Percentiles rank a stretch among this genome's conserved stretches.
phyloP scores from a whole-genome alignment of 1,284 basidiomycete genomes.

The Abortiporus biennis region DNA sequence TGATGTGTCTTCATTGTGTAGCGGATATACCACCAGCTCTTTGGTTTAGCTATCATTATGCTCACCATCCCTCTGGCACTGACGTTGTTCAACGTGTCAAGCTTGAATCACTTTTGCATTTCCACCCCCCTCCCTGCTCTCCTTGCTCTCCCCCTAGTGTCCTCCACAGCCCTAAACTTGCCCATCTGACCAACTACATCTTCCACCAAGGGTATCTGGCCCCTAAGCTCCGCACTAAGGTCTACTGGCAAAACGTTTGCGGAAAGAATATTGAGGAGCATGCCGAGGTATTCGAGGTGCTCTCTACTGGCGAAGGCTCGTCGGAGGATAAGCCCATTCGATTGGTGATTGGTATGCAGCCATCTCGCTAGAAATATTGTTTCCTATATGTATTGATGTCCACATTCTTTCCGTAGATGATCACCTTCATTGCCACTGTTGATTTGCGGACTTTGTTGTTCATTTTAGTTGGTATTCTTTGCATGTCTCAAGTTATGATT shows the following conservation, averaged over 20 bases:
- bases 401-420: too few species aligned
- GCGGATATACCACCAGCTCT: slow-evolving; percentile 32
- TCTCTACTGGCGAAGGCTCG: slow-evolving; percentile 29
- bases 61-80: slow-evolving; percentile 23
- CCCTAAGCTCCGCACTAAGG: slow-evolving; percentile 26
- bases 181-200: slow-evolving; percentile 39
- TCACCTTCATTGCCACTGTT: too few species aligned
- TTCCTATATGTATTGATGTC: too few species aligned
- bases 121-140: slow-evolving; percentile 21
- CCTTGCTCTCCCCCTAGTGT: too few species aligned
- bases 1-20: slow-evolving; percentile 14
- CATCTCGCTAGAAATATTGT: background rate
- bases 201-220: slow-evolving; percentile 35
- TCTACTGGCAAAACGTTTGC: slow-evolving; percentile 34
- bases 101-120: slow-evolving; percentile 23
- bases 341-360: slow-evolving; percentile 33
- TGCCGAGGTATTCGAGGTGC: slow-evolving; percentile 25
- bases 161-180: slow-evolving; percentile 25
- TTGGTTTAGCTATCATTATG: slow-evolving; percentile 39
- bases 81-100: slow-evolving; percentile 35
- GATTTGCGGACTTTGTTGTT: too few species aligned
- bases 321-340: slow-evolving; percentile 32
- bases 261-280: slow-evolving; percentile 33
- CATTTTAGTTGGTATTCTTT: too few species aligned
- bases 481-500: too few species aligned